A percentile compares a stretch with the other conserved stretches of the same genome.
Evolutionary conservation across 345 rosid species (phyloP).

Genomic region (Physaria fendleri): DNA sequence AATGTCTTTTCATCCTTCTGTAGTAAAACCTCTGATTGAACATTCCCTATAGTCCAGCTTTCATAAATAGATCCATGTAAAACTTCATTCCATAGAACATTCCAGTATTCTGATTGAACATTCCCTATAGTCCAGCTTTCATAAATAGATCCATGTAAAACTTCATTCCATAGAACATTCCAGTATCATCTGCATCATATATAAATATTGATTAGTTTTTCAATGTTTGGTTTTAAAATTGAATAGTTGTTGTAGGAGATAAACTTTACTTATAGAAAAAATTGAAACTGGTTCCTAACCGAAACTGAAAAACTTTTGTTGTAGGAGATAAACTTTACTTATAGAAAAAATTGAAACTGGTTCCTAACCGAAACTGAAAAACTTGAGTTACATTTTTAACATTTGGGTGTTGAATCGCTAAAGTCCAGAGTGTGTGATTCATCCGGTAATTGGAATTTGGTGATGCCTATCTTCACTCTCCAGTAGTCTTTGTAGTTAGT

Average conservation of each 20-base stretch:
- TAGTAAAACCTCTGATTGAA: constrained; percentile 81
- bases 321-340: constrained; percentile 35
- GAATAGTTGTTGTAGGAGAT: not conserved
- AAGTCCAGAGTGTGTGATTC: constrained; percentile 70
- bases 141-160: constrained; percentile 69
- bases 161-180: constrained; percentile 76
- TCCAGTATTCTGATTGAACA: too few relatives aligned
- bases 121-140: constrained; percentile 89
- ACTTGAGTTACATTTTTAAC: constrained; percentile 83
- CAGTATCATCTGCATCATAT: constrained; percentile 65
- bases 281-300: constrained; percentile 69
- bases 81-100: constrained; percentile 75
- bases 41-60: constrained; percentile 85
- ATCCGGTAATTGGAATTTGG: too few relatives aligned
- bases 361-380: constrained; percentile 77
- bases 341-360: constrained; percentile 67
- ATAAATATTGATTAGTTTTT: not conserved
- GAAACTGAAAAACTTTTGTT: constrained; percentile 64
- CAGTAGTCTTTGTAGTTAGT: too few relatives aligned
- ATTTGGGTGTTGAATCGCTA: constrained; percentile 75
- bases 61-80: constrained; percentile 77
- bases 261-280: constrained; percentile 59
- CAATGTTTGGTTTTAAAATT: not conserved
- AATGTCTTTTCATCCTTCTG: constrained; percentile 71
- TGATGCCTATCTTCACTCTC: constrained; percentile 57